Base-by-base conservation (phyloP, 129 eudicot genomes). In the Chrysanthemum lavandulifolium region DNA sequence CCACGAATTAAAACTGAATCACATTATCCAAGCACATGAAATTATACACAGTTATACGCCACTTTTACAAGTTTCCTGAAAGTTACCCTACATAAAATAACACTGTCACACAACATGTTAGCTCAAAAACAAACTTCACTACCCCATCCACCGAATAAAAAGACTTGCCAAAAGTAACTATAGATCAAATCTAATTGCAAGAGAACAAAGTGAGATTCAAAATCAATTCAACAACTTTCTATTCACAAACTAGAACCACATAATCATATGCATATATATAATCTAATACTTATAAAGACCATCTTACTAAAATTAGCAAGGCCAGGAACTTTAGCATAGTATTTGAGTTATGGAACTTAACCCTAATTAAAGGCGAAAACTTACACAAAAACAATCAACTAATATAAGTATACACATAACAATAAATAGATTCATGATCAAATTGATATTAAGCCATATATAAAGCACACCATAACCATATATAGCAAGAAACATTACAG, bases 51-150 rank as follows among this genome's bases (percentile, higher is more conserved):
- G 47, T 40, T 40, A 40, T 40, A 40, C 2, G 70, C 29, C 52
- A 43, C 7, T 23, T 63, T 3, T 54, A 45, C 58, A 23, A 67
- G 67, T 45, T 76, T 67, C 63, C 33, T n/a, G 33, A 36, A 67
- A n/a, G 68, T 78, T 78, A 55, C 77, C 82, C 82, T 64, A 78
- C 82, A 78, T 78, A 78, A 78, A 78, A 78, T 78, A 67, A 78
- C 45, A 71, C 61, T 3, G 10, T 55, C 69, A 60, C 60, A 71
- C 57, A 71, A 64, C 73, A 78, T 78, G 77, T 71, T 40, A 78
- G 67, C 50, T 57, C 61, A 43, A 55, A 53, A 71, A 67, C 76
- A 71, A 74, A 74, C 64, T 33, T 18, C 54, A 33, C 65, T 52
- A 23, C 65, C 62, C 21, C 54, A 74, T 74, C 78, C 23, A 74